Percentiles rank a stretch among this genome's conserved stretches.
These are phyloP conservation scores for Curvularia hawaiiensis DNA, from an alignment of 2,329 filamentous ascomycete species.

Conservation along the genomic window DNA sequence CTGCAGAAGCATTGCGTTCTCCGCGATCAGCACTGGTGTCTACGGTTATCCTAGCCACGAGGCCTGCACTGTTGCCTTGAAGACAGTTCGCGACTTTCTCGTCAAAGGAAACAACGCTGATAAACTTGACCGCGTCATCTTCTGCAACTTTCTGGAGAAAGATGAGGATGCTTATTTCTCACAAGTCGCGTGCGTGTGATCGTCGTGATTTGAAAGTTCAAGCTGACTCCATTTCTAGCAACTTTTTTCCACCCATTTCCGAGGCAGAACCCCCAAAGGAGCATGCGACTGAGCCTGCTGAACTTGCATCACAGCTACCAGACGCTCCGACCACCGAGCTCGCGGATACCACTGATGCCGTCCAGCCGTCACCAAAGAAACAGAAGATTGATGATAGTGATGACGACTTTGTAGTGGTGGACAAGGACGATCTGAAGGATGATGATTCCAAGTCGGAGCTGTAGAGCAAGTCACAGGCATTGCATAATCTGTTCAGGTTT, in stretches of 20 bases:
- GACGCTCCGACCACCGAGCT: slow-evolving; percentile 56
- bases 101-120: slow-evolving; percentile 50
- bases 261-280: slow-evolving; percentile 22
- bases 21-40: slow-evolving; percentile 83
- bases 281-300: slow-evolving; percentile 35
- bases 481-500: neutral
- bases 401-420: slow-evolving; percentile 41
- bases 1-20: slow-evolving; percentile 78
- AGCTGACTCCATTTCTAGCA: slow-evolving; percentile 28
- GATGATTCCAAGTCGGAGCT: slow-evolving; percentile 22
- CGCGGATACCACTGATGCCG: slow-evolving; percentile 48
- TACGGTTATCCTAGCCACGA: slow-evolving; percentile 82
- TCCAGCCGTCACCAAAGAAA: slow-evolving; percentile 51
- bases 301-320: slow-evolving; percentile 53
- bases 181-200: slow-evolving; percentile 69
- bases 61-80: slow-evolving; percentile 74
- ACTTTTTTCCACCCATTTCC: slow-evolving; percentile 43
- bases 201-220: neutral
- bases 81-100: slow-evolving; percentile 63
- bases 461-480: neutral
- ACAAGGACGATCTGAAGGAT: slow-evolving; percentile 33
- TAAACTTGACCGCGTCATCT: slow-evolving; percentile 74
- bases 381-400: slow-evolving; percentile 47
- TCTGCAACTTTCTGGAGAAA: slow-evolving; percentile 82
- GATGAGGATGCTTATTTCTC: slow-evolving; percentile 76